Percentiles rank a stretch among this genome's conserved stretches.
Evolutionary conservation across 495 filamentous ascomycete genomes (phyloP).

Genomic region (Penicillium bovifimosum): DNA sequence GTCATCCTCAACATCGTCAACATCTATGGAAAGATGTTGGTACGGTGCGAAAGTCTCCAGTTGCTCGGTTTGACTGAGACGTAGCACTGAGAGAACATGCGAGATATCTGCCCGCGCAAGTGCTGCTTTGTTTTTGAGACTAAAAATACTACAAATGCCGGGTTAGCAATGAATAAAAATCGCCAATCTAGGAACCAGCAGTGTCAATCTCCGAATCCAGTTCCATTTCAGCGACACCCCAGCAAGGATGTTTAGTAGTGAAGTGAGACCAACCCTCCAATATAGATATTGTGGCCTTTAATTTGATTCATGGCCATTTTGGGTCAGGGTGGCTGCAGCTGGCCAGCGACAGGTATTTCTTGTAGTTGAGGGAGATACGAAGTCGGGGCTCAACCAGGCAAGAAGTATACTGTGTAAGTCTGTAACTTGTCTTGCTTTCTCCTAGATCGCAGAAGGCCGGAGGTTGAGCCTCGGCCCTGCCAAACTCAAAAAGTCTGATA

Average conservation of each 20-base stretch:
- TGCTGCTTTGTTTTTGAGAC: constrained; percentile 60
- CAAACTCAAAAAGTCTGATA: constrained; percentile 14
- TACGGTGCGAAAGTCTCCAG: constrained; percentile 36
- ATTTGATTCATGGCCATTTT: constrained; percentile 49
- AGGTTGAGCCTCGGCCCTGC: constrained; percentile 18
- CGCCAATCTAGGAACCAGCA: background rate
- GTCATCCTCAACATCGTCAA: constrained; percentile 83
- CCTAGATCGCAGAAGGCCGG: constrained; percentile 9
- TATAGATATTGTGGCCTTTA: constrained; percentile 69
- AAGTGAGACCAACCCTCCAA: constrained; percentile 67
- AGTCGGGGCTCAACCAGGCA: background rate
- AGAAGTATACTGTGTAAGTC: background rate
- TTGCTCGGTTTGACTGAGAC: constrained; percentile 46
- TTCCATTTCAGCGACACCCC: background rate
- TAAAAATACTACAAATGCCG: constrained; percentile 58
- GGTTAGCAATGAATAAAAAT: constrained; percentile 2
- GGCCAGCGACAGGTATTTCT: background rate
- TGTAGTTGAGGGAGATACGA: background rate
- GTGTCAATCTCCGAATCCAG: background rate
- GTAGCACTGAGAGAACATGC: constrained; percentile 81
- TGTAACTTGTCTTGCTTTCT: constrained; percentile 1
- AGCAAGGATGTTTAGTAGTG: background rate
- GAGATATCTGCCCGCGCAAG: constrained; percentile 72
- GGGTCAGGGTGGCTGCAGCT: background rate
- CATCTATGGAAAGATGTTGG: constrained; percentile 69